Base-by-base conservation (phyloP, 1,284 basidiomycete genomes). In the Austropuccinia psidii region DNA sequence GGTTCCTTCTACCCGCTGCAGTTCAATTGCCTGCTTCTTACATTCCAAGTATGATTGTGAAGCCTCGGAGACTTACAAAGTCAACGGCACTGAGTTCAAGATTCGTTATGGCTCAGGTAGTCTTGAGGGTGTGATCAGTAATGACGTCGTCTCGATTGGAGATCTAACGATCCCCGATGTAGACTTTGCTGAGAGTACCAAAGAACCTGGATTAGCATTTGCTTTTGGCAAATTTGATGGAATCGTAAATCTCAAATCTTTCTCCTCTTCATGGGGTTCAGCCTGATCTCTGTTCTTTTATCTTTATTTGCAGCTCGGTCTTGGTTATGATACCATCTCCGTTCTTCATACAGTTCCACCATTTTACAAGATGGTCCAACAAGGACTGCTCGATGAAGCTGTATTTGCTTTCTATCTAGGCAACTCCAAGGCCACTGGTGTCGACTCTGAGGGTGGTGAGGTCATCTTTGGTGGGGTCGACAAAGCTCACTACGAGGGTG, bases 61-160 rank as follows among this genome's bases (percentile, higher is more conserved):
- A n/a, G 76, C 85, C 0, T 98, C 96, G 0, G 88, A 88, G 0
- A 88, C 93, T 0, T 90, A 96, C 87, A 91, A 91, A 84, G 85
- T 87, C 78, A 99, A 98, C 82, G 96, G 94, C 29, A 85, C 91
- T 74, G 84, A 86, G 15, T 98, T 99, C 81, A 87, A 88, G 75
- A 99, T 99, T 79, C 90, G 88, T 77, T 99, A 99, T 80, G 96
- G 96, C 15, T 91, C 92, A 45, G 96, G 96, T 33, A 93, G 93
- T 13, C 93, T 99, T 87, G 90, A 97, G 81, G 96, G 96, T 76
- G 93, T 90, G 79, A 90, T 98, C 75, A 97, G 93, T 24, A 87
- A 88, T 76, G 96, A 99, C 80, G 82, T 81, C 7, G 82, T 98
- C 74, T 82, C 80, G 31, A 95, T 99, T 77, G 93, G 92, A 68